A percentile compares a stretch with the other conserved stretches of the same genome.
Conservation (phyloP, 192 early-diverging fungal genomes). For the Podila horticola region DNA sequence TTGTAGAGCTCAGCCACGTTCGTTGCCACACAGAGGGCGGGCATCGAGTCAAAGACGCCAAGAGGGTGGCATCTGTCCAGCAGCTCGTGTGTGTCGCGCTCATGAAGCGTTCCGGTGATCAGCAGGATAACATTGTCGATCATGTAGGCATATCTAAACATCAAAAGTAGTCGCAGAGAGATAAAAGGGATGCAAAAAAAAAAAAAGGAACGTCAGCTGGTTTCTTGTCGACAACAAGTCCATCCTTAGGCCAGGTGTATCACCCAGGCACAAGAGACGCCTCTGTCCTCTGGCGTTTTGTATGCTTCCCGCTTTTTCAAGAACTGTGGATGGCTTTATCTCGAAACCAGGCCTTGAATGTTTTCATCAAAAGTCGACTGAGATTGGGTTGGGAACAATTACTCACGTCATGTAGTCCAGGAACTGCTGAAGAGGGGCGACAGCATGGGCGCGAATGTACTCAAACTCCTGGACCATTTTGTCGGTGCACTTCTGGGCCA, state of each 20-base stretch:
- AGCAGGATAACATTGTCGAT: slow-evolving; percentile 99
- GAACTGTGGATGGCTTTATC: no score
- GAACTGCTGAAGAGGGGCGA: slow-evolving; percentile 87
- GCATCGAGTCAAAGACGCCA: slow-evolving; percentile 98
- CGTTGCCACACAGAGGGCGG: slow-evolving; percentile 96
- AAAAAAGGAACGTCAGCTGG: no score
- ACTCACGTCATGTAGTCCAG: slow-evolving; percentile 96
- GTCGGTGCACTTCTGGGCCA: slow-evolving; percentile 89
- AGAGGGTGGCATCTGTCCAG: slow-evolving; percentile 98
- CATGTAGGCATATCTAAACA: slow-evolving; percentile 94
- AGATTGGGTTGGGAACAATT: no score
- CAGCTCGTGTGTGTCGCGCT: slow-evolving; percentile 97
- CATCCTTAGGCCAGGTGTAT: no score
- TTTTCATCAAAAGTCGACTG: no score
- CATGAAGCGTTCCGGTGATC: slow-evolving; percentile 97
- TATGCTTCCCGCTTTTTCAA: no score
- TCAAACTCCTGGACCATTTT: slow-evolving; percentile 93
- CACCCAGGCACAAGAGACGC: no score
- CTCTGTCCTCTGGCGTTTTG: no score
- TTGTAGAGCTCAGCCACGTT: slow-evolving; percentile 95
- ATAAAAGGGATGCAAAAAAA: no score
- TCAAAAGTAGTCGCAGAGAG: not conserved
- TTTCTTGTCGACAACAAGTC: no score
- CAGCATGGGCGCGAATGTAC: slow-evolving; percentile 88
- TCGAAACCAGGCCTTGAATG: no score